Evolutionary conservation across 2,329 filamentous ascomycete species (phyloP).

Genomic region (Hypoxylon sp.): DNA sequence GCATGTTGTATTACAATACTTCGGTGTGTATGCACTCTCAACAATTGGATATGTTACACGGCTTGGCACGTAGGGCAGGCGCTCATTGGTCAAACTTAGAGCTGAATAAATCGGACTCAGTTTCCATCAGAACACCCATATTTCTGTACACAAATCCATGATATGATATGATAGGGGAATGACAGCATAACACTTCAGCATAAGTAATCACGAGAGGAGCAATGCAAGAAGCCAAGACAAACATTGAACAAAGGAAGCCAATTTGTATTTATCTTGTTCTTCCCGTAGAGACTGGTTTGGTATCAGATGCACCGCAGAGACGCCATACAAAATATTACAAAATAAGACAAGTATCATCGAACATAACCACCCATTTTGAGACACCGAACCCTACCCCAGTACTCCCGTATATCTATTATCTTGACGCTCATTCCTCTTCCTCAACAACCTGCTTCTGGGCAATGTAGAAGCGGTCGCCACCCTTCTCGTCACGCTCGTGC

Average conservation of each 20-base stretch:
- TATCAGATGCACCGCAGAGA: constrained; percentile 41
- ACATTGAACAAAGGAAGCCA: constrained; percentile 42
- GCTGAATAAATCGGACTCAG: neutral
- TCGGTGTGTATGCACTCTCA: neutral
- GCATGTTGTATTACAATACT: too few species aligned
- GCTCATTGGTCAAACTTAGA: neutral
- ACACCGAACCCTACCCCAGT: constrained; percentile 28
- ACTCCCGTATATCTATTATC: constrained; percentile 18
- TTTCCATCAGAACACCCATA: neutral
- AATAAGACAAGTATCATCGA: constrained; percentile 30
- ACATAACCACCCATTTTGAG: constrained; percentile 20
- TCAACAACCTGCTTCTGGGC: constrained; percentile 51
- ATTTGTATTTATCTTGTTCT: constrained; percentile 22
- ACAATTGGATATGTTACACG: neutral
- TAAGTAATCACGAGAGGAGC: constrained; percentile 18
- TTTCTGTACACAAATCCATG: neutral
- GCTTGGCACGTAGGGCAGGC: neutral
- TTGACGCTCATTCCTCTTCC: constrained; percentile 45
- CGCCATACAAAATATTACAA: constrained; percentile 31
- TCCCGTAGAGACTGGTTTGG: constrained; percentile 41
- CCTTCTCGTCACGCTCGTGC: constrained; percentile 63
- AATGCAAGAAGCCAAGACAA: constrained; percentile 26
- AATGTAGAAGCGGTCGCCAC: constrained; percentile 56
- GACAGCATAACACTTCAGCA: neutral
- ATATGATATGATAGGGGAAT: neutral